Percentiles rank a stretch among this genome's conserved stretches.
phyloP scores from a whole-genome alignment of 1,139 yeast genomes.

The Kodamaea fungicola region DNA sequence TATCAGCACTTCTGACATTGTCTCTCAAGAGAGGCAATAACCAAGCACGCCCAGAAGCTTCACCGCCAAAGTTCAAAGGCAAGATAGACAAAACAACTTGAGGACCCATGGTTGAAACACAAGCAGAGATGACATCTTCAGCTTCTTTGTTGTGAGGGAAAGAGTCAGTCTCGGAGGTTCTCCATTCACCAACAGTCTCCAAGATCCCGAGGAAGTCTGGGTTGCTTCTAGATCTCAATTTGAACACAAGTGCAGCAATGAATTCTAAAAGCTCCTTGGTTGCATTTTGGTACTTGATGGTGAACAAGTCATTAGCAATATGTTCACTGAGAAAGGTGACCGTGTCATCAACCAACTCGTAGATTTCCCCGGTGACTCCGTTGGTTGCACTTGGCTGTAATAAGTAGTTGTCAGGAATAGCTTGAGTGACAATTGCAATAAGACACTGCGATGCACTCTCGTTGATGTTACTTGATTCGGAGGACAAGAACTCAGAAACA shows the following conservation, averaged over 20 bases:
- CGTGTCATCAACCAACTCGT: slow-evolving; percentile 56
- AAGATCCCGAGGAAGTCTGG: slow-evolving; percentile 70
- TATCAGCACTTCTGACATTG: slow-evolving; percentile 67
- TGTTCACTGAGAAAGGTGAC: slow-evolving; percentile 47
- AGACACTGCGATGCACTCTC: slow-evolving; percentile 83
- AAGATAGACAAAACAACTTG: slow-evolving; percentile 68
- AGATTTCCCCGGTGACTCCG: slow-evolving; percentile 40
- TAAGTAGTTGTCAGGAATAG: slow-evolving; percentile 58
- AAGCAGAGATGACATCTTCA: slow-evolving; percentile 76
- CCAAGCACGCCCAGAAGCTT: slow-evolving; percentile 79
- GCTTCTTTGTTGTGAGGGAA: slow-evolving; percentile 75
- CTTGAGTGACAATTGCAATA: slow-evolving; percentile 67
- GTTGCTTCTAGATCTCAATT: slow-evolving; percentile 63
- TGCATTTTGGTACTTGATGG: slow-evolving; percentile 74
- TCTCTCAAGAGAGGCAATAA: slow-evolving; percentile 89
- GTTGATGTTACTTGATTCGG: slow-evolving; percentile 67
- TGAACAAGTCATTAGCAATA: slow-evolving; percentile 54
- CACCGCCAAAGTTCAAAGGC: slow-evolving; percentile 68
- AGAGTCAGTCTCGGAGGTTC: slow-evolving; percentile 69
- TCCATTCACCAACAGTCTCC: slow-evolving; percentile 78
- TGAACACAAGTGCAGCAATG: slow-evolving; percentile 58
- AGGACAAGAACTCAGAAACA: slow-evolving; percentile 58
- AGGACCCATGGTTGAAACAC: slow-evolving; percentile 81
- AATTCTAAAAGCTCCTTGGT: slow-evolving; percentile 74
- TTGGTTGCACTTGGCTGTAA: slow-evolving; percentile 46